These are phyloP conservation scores for Dendrobium catenatum DNA, from an alignment of 106 monocot genomes.

Conservation along the genomic window DNA sequence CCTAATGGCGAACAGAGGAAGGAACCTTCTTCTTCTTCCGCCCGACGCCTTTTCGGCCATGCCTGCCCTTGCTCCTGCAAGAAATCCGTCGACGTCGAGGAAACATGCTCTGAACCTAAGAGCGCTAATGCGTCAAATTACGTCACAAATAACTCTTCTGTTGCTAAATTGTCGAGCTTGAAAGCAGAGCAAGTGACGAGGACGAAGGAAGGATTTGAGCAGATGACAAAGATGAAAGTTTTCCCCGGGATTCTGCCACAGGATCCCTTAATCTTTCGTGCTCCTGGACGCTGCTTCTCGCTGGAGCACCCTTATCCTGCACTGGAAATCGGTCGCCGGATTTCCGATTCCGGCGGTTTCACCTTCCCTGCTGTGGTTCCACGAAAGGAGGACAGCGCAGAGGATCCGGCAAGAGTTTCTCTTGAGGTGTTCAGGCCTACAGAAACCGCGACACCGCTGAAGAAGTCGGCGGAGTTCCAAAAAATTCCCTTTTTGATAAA, in stretches of 20 bases:
- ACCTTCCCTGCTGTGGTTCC: constrained; percentile 24
- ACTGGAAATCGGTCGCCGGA: constrained; percentile 13
- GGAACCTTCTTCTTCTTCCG: not conserved
- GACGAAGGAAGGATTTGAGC: not conserved
- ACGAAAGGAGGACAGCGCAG: not conserved
- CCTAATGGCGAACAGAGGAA: constrained; percentile 13
- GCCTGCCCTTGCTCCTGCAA: constrained; percentile 57
- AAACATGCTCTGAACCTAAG: constrained; percentile 27
- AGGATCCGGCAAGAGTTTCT: constrained; percentile 31
- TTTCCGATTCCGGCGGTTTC: constrained; percentile 26
- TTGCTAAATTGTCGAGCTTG: not conserved
- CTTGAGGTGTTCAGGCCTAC: constrained; percentile 43
- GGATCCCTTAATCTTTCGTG: constrained; percentile 1
- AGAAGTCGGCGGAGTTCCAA: not conserved
- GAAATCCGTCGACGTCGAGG: constrained; percentile 53
- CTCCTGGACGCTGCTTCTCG: constrained; percentile 6
- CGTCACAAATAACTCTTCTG: not conserved
- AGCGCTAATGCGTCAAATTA: constrained; percentile 9
- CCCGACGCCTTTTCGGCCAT: constrained; percentile 31
- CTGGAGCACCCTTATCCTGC: constrained; percentile 10
- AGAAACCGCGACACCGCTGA: not conserved
- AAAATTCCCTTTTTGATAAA: not conserved
- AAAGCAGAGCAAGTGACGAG: constrained; percentile 22
- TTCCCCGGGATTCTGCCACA: constrained; percentile 17
- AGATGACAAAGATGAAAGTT: constrained; percentile 10